Percentiles rank a stretch among this genome's conserved stretches.
phyloP scores from a whole-genome alignment of 129 eudicot genomes.

The Apium graveolens region DNA sequence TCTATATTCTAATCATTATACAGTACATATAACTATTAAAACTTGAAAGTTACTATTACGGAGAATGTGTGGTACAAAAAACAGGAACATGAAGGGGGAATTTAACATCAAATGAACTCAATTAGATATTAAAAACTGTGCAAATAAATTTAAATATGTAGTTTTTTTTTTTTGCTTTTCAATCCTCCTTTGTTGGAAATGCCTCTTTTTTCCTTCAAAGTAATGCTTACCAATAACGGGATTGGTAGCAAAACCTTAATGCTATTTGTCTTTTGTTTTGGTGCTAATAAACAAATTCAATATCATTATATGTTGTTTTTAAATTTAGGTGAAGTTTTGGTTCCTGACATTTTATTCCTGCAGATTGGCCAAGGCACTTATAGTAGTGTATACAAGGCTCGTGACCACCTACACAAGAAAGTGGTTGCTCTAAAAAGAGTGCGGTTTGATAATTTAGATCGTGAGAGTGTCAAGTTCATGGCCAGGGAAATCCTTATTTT shows the following conservation, averaged over 20 bases:
- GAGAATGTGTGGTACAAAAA: background rate
- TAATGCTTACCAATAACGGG: background rate
- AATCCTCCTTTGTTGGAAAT: background rate
- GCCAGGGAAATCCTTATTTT: slow-evolving; percentile 80
- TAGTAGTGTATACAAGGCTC: slow-evolving; percentile 86
- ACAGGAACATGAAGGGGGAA: background rate
- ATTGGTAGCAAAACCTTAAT: background rate
- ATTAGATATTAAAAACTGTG: background rate
- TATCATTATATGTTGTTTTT: background rate
- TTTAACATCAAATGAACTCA: background rate
- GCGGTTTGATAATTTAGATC: slow-evolving; percentile 75
- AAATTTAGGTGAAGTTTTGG: slow-evolving; percentile 10
- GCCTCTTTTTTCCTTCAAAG: background rate
- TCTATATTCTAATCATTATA: background rate
- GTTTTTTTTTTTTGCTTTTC: background rate
- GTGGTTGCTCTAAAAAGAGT: slow-evolving; percentile 83
- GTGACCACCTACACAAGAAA: slow-evolving; percentile 51
- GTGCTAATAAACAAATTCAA: background rate
- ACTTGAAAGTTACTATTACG: background rate
- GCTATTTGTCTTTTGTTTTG: background rate
- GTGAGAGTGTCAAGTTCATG: slow-evolving; percentile 82
- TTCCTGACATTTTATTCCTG: slow-evolving; percentile 26
- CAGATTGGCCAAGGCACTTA: slow-evolving; percentile 99
- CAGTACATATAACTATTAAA: background rate
- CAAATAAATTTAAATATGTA: background rate